phyloP scores from a whole-genome alignment of 805 yeast species.

The Ogataea henricii region DNA sequence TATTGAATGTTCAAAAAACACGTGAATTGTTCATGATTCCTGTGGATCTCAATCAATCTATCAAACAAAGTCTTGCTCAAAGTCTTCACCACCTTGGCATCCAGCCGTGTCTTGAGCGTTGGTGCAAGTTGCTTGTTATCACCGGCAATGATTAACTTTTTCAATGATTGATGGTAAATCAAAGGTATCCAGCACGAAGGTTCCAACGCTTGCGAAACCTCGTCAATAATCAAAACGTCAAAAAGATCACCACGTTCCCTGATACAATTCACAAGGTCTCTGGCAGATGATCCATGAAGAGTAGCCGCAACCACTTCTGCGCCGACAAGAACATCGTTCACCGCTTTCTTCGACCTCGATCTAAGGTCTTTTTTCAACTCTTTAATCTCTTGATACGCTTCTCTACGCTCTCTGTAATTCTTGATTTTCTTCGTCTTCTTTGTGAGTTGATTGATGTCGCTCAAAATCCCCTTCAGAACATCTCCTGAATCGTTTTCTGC shows the following conservation, averaged over 20 bases:
- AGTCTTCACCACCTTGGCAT: slow-evolving; percentile 41
- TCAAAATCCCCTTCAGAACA: slow-evolving; percentile 64
- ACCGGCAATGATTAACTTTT: slow-evolving; percentile 80
- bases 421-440: slow-evolving; percentile 54
- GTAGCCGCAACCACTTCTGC: slow-evolving; percentile 80
- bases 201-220: slow-evolving; percentile 90
- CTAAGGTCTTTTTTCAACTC: slow-evolving; percentile 69
- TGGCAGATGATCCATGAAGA: slow-evolving; percentile 82
- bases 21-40: slow-evolving; percentile 47
- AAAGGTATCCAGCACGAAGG: slow-evolving; percentile 98
- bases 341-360: slow-evolving; percentile 62
- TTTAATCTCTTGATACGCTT: slow-evolving; percentile 69
- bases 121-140: slow-evolving; percentile 94
- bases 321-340: slow-evolving; percentile 55
- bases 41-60: slow-evolving; percentile 55
- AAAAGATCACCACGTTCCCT: slow-evolving; percentile 46
- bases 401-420: slow-evolving; percentile 62
- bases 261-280: slow-evolving; percentile 58
- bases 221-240: slow-evolving; percentile 87
- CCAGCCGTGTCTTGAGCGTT: slow-evolving; percentile 62
- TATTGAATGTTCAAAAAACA: slow-evolving; percentile 76
- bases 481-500: slow-evolving; percentile 59
- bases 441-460: slow-evolving; percentile 60
- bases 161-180: slow-evolving; percentile 58
- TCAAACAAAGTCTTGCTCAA: slow-evolving; percentile 80